Percentiles rank a stretch among this genome's conserved stretches.
phyloP scores from a whole-genome alignment of 768 basidiomycete species.

The Tubosaeta sp. region DNA sequence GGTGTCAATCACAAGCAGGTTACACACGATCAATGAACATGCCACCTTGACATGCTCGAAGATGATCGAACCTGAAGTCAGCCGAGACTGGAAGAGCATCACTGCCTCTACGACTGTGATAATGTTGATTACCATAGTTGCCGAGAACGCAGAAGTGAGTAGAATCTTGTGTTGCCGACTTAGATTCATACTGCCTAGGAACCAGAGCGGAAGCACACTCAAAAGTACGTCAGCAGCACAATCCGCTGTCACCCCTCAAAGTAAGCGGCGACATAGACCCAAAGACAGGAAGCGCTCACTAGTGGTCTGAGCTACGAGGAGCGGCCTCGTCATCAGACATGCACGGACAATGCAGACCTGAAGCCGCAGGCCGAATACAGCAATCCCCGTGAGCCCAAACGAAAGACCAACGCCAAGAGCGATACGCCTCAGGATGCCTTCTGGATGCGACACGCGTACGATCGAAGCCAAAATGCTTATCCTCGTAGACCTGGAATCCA shows the following conservation, averaged over 20 bases:
- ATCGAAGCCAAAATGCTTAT: constrained; percentile 23
- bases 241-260: constrained; percentile 14
- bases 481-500: constrained; percentile 17
- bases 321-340: constrained; percentile 4
- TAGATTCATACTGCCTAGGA: constrained; percentile 13
- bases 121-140: constrained; percentile 18
- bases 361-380: constrained; percentile 5
- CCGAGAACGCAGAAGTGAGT: constrained; percentile 18
- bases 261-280: not conserved
- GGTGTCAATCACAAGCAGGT: constrained; percentile 19
- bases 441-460: constrained; percentile 18
- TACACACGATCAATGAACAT: constrained; percentile 20
- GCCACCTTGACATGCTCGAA: constrained; percentile 21
- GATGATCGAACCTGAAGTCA: constrained; percentile 13
- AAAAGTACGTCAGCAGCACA: constrained; percentile 17
- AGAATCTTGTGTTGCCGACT: constrained; percentile 12
- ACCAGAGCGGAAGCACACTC: constrained; percentile 17
- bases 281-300: constrained; percentile 8
- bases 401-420: constrained; percentile 5
- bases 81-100: not conserved
- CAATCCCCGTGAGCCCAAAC: constrained; percentile 16
- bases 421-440: constrained; percentile 5
- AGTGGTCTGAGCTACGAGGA: constrained; percentile 11
- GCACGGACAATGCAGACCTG: constrained; percentile 1
- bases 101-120: constrained; percentile 17